Percentiles rank a stretch among this genome's conserved stretches.
Evolutionary conservation across 2,329 filamentous ascomycete species (phyloP).

Genomic region (Eurotiales sp.): DNA sequence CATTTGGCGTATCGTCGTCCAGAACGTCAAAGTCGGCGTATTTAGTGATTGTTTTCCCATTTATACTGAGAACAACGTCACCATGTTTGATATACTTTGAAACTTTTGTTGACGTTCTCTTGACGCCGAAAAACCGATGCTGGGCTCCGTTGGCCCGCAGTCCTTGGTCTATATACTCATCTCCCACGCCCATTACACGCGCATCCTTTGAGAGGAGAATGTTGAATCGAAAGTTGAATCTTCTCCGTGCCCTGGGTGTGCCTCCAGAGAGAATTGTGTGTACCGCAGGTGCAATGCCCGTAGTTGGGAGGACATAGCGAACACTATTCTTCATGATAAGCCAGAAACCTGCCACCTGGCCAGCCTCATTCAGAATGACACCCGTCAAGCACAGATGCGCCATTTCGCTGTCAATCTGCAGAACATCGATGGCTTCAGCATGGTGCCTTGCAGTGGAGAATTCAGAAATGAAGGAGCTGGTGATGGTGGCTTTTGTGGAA

Average conservation of each 20-base stretch:
- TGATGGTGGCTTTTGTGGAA: conserved; percentile 1
- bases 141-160: conserved; percentile 9
- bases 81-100: conserved; percentile 7
- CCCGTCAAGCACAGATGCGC: conserved; percentile 3
- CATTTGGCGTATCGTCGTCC: neutral
- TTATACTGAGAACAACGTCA: conserved; percentile 8
- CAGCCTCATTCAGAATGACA: conserved; percentile 4
- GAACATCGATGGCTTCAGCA: conserved; percentile 8
- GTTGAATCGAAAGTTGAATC: conserved; percentile 7
- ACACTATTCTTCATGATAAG: neutral
- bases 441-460: conserved; percentile 1
- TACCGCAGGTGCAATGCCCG: conserved; percentile 5
- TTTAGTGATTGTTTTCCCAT: conserved; percentile 1
- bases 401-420: conserved; percentile 6
- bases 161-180: conserved; percentile 6
- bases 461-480: conserved; percentile 5
- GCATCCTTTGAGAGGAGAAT: conserved; percentile 7
- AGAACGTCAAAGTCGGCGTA: conserved; percentile 8
- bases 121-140: conserved; percentile 10
- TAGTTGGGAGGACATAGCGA: conserved; percentile 6
- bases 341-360: conserved; percentile 6
- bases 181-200: conserved; percentile 5
- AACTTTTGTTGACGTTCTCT: neutral
- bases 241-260: neutral
- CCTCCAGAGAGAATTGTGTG: neutral